These are phyloP conservation scores for Nakaseomyces nivariensis DNA, from an alignment of 1,139 yeast species.

Conservation along the genomic window DNA sequence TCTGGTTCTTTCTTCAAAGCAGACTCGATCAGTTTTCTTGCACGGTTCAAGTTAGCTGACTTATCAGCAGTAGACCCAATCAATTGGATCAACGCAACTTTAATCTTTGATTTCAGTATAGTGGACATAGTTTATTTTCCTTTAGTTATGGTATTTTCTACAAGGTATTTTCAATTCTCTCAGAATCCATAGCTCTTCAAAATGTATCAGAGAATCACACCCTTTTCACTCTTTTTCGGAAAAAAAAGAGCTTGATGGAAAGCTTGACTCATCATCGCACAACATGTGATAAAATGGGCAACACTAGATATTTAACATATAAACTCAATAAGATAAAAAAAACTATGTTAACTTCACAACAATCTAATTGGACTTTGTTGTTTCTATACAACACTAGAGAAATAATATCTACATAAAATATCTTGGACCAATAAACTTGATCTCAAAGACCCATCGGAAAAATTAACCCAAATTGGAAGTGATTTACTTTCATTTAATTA, in stretches of 20 bases:
- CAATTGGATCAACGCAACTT: conserved; percentile 41
- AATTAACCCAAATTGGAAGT: neutral
- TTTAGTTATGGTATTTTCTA: too few species aligned
- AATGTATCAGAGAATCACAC: neutral
- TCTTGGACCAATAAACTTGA: too few species aligned
- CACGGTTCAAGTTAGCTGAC: conserved; percentile 47
- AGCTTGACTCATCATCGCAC: neutral
- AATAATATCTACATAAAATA: too few species aligned
- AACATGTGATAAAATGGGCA: neutral
- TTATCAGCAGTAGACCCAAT: conserved; percentile 38
- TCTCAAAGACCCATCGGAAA: neutral
- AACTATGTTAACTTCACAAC: neutral
- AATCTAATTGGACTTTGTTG: neutral
- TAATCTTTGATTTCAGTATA: conserved; percentile 34
- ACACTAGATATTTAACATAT: too few species aligned
- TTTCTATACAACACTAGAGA: too few species aligned
- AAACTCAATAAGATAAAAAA: neutral
- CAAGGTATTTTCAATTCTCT: neutral
- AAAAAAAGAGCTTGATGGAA: too few species aligned
- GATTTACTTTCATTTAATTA: neutral
- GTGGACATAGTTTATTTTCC: neutral
- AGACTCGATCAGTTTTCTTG: conserved; percentile 38
- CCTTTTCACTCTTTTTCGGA: neutral
- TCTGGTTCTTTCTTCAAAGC: conserved; percentile 44
- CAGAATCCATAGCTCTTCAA: neutral